Evolutionary conservation across 2,329 filamentous ascomycete species (phyloP), one percentile per base, ranked within the genome.

Genomic region (Trichoderma koningiopsis): DNA sequence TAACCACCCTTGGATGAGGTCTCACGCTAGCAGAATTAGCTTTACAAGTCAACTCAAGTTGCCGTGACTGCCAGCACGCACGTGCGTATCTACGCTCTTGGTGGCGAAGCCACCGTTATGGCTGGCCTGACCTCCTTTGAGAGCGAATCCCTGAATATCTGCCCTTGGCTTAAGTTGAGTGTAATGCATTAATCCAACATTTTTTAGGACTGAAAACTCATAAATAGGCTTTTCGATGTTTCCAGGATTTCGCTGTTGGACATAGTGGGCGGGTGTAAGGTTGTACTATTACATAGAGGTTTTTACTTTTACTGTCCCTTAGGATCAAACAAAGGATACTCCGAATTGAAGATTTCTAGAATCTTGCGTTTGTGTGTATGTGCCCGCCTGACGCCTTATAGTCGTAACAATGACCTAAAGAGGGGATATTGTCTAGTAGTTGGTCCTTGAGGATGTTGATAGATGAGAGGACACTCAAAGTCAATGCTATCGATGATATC

Each of bases 241-340:
- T 47, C 74, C 75, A 13, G 74, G 74, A 47, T 76, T 76, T 60
- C 16, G 70, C 73, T 75, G 29, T 72, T 95, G 93, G 96, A 97
- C 96, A 99, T 98, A 92, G 93, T 97, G 5, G 37, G 16, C 5
- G 37, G 13, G 16, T 40, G 37, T 33, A 27, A 27, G 27, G 4
- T 27, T 27, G 2, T 27, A 27, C 27, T 27, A 27, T 2, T 27
- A 27, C n/a, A 4, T 27, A 2, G 27, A 2, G 27, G 4, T 27
- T 27, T 27, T 27, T 27, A 27, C 27, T 2, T 27, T 27, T 27
- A 2, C 27, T 27, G 27, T 27, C 27, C 2, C 27, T 27, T 27
- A 27, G 27, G 27, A 27, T 27, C 27, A 27, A 27, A 27, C 27
- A 27, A 27, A 27, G 27, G 2, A 27, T 4, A 27, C 27, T 27